Evolutionary conservation across 2,329 filamentous ascomycete species (phyloP).

Genomic region (Fusarium drepaniforme): DNA sequence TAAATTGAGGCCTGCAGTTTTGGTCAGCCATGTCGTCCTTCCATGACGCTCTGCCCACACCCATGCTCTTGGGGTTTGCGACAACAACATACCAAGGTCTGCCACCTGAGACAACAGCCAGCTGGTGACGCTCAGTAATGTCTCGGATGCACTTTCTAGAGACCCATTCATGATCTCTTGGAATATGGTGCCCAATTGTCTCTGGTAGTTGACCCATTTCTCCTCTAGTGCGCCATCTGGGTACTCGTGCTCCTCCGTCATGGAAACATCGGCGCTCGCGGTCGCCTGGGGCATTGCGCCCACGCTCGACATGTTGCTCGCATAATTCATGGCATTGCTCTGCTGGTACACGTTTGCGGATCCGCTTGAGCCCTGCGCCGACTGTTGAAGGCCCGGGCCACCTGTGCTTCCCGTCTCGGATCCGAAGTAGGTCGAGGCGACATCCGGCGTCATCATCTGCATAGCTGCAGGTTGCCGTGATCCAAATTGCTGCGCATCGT

Average conservation of each 20-base stretch:
- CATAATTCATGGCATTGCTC: constrained; percentile 68
- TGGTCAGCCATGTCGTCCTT: constrained; percentile 29
- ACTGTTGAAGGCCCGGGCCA: constrained; percentile 65
- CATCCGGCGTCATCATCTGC: constrained; percentile 70
- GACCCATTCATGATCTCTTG: constrained; percentile 72
- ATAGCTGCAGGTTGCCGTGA: constrained; percentile 81
- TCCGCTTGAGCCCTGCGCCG: constrained; percentile 60
- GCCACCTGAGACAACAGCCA: constrained; percentile 69
- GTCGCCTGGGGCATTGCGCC: constrained; percentile 57
- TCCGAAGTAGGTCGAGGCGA: constrained; percentile 78
- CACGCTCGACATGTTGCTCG: constrained; percentile 60
- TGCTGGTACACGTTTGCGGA: constrained; percentile 74
- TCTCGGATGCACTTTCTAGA: constrained; percentile 64
- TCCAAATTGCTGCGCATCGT: constrained; percentile 81
- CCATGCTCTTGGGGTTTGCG: neutral
- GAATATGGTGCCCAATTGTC: constrained; percentile 75
- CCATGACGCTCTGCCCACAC: neutral
- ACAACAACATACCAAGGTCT: constrained; percentile 63
- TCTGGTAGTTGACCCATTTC: constrained; percentile 75
- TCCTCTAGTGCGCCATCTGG: constrained; percentile 70
- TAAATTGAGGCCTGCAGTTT: constrained; percentile 78
- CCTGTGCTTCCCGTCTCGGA: constrained; percentile 59
- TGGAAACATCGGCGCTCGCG: constrained; percentile 58
- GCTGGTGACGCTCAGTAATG: constrained; percentile 64
- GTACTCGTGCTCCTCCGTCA: constrained; percentile 69